Conservation (phyloP, 305 asterid species). For the Fraxinus sp. region DNA sequence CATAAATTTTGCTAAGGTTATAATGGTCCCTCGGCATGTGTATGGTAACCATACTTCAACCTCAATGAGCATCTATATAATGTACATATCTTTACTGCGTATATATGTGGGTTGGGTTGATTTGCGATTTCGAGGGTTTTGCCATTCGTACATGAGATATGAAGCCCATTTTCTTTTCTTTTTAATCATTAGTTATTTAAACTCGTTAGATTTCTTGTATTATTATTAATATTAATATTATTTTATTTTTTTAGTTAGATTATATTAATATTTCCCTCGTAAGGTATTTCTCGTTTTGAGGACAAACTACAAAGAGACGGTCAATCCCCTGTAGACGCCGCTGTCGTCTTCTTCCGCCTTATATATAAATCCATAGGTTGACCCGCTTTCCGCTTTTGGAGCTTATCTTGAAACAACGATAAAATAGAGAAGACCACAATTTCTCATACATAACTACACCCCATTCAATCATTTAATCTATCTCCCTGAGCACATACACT, state of each 20-base stretch:
- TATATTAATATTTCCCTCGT: background rate
- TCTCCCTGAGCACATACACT: background rate
- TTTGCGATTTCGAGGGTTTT: background rate
- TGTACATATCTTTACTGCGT: slow-evolving; percentile 23
- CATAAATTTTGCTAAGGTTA: background rate
- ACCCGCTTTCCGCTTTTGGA: background rate
- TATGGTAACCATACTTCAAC: slow-evolving; percentile 3
- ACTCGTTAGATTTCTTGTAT: background rate
- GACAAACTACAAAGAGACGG: too few species aligned
- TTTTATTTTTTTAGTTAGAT: background rate
- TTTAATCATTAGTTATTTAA: too few species aligned
- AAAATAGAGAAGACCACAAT: background rate
- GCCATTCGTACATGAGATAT: background rate
- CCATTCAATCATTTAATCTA: background rate
- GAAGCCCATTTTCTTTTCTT: background rate
- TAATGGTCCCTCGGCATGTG: slow-evolving; percentile 8
- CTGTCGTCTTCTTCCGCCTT: too few species aligned
- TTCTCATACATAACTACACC: too few species aligned
- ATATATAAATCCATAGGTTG: background rate
- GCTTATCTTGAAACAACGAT: slow-evolving; percentile 33
- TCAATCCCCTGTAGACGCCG: too few species aligned
- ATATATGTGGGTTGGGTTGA: background rate
- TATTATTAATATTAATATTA: too few species aligned
- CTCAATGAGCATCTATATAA: slow-evolving; percentile 8
- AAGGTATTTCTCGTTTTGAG: too few species aligned